A percentile compares a stretch with the other conserved stretches of the same genome.
phyloP scores from a whole-genome alignment of 1,139 yeast genomes.

The Scheffersomyces quercinus region DNA sequence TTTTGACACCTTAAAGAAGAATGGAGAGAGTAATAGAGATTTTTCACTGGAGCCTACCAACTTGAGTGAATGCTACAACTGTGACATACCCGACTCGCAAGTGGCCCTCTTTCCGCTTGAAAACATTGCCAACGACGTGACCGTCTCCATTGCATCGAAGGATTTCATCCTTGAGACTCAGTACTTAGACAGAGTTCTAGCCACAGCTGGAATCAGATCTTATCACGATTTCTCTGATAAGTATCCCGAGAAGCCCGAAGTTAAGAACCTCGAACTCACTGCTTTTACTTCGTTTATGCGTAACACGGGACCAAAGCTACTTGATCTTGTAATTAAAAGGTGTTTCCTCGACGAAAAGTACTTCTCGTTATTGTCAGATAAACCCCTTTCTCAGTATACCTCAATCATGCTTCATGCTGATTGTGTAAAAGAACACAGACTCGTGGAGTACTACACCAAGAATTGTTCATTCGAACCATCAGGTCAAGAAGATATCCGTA shows the following conservation, averaged over 20 bases:
- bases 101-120: slow-evolving; percentile 14
- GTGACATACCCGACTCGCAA: slow-evolving; percentile 31
- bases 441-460: slow-evolving; percentile 45
- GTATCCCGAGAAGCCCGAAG: slow-evolving; percentile 2
- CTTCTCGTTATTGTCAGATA: slow-evolving; percentile 7
- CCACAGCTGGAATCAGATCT: slow-evolving; percentile 49
- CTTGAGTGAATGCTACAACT: slow-evolving; percentile 21
- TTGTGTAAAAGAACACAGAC: slow-evolving; percentile 52
- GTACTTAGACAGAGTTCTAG: slow-evolving; percentile 30
- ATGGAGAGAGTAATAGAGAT: slow-evolving; percentile 19
- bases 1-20: slow-evolving; percentile 13
- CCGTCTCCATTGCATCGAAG: slow-evolving; percentile 17
- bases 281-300: slow-evolving; percentile 53
- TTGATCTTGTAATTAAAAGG: slow-evolving; percentile 23
- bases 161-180: slow-evolving; percentile 19
- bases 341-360: slow-evolving; percentile 12
- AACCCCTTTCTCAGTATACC: background rate
- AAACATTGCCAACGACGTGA: slow-evolving; percentile 10
- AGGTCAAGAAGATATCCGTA: slow-evolving; percentile 22
- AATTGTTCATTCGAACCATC: slow-evolving; percentile 40
- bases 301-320: slow-evolving; percentile 38
- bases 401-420: slow-evolving; percentile 32
- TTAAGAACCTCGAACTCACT: slow-evolving; percentile 42
- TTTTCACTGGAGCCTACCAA: slow-evolving; percentile 19
- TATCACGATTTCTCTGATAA: slow-evolving; percentile 22